A percentile compares a stretch with the other conserved stretches of the same genome.
These are phyloP conservation scores for Penicillium herquei DNA, from an alignment of 495 filamentous ascomycete species.

Conservation along the genomic window DNA sequence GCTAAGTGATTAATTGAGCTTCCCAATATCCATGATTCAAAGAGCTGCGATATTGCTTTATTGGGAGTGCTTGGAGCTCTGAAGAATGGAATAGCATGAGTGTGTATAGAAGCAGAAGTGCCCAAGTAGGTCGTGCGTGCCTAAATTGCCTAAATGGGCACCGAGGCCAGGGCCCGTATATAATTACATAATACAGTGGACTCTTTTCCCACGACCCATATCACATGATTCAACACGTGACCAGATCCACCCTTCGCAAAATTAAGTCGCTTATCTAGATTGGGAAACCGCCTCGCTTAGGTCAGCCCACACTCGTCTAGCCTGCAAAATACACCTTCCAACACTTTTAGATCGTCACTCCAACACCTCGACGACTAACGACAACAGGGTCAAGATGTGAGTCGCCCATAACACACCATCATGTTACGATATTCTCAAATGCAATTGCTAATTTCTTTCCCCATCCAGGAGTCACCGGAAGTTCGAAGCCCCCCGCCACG, in stretches of 20 bases:
- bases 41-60: too few relatives aligned
- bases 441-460: constrained; percentile 35
- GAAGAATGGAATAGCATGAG: too few relatives aligned
- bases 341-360: constrained; percentile 43
- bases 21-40: too few relatives aligned
- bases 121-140: too few relatives aligned
- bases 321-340: constrained; percentile 45
- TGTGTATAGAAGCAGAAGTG: too few relatives aligned
- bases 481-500: constrained; percentile 95
- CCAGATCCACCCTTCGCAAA: constrained; percentile 16
- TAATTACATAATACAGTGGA: neutral
- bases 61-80: too few relatives aligned
- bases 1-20: too few relatives aligned
- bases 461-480: constrained; percentile 65
- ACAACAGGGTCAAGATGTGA: constrained; percentile 56
- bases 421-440: constrained; percentile 7
- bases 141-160: too few relatives aligned
- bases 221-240: constrained; percentile 8
- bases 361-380: constrained; percentile 53
- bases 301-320: constrained; percentile 49
- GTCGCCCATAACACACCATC: constrained; percentile 19
- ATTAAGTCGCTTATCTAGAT: constrained; percentile 27
- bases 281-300: constrained; percentile 36
- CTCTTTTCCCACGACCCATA: constrained; percentile 3
- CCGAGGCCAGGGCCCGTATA: neutral